Base-by-base conservation (phyloP, 176 grass and related monocot genomes). In the Oryza meyeriana region DNA sequence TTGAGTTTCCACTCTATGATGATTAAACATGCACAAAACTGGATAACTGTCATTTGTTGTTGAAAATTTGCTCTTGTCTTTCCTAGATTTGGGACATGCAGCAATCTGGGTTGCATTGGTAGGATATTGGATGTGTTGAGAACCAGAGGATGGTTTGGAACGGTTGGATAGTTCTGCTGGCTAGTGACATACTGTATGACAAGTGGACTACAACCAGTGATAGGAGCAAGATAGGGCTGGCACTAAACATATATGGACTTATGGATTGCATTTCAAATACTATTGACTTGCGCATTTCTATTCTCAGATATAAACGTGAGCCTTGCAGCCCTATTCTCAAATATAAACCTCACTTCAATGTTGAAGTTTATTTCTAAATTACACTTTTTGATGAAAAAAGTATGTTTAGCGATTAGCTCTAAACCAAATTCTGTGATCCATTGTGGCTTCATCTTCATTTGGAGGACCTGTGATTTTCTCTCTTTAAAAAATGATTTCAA, bases 41-140 rank as follows among this genome's bases (percentile, higher is more conserved):
- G 79, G 30, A 50, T 64, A 62, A 29, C 68, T 89, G 64, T 86
- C 33, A 74, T 84, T 74, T 66, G 30, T 61, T n/a, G 64, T 92
- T 86, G 84, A 92, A 92, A 80, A 79, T 87, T 92, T 75, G 30
- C 58, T 88, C 78, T 82, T 84, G 67, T 87, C 30, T 89, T 92
- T 80, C 79, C 39, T 92, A 87, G 90, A 92, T 89, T 61, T 79
- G 87, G 87, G 75, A 30, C 74, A 63, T 89, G 80, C 76, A 71
- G 55, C 44, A 57, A 83, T 92, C 57, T 89, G 83, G 72, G 80
- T 86, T 86, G 91, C 66, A 24, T 87, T 87, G 78, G 71, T 87
- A 87, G 78, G 78, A 87, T 81, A 78, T 74, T 89, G 88, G 91
- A 78, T 58, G 86, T 69, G 44, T 87, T 80, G 77, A 78, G 80